Evolutionary conservation across 225 moss, liverwort and hornwort species (phyloP).

Genomic region (Marchantia paleacea): DNA sequence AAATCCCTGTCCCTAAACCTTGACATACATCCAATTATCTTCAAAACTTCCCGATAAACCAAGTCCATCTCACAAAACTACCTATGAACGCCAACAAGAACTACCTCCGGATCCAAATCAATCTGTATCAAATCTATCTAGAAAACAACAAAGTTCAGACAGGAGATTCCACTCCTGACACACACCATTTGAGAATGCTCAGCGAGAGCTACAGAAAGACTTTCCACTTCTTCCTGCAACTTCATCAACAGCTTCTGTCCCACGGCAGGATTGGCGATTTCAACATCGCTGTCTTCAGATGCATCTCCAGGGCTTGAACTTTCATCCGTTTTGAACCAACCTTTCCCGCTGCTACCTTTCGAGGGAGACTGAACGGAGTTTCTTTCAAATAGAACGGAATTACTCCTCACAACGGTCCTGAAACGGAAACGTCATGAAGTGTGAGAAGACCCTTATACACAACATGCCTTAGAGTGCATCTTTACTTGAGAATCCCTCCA

Average conservation of each 20-base stretch:
- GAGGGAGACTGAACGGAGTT: slow-evolving; percentile 40
- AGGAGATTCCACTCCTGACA: background rate
- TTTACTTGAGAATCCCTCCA: too few species aligned
- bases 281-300: slow-evolving; percentile 48
- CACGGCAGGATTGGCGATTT: slow-evolving; percentile 20
- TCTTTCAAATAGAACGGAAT: slow-evolving; percentile 45
- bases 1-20: background rate
- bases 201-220: slow-evolving; percentile 54
- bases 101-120: too few species aligned
- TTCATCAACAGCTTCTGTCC: slow-evolving; percentile 51
- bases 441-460: background rate
- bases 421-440: background rate
- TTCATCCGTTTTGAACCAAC: slow-evolving; percentile 42
- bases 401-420: slow-evolving; percentile 55
- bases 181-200: slow-evolving; percentile 56
- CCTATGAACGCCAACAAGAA: background rate
- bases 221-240: slow-evolving; percentile 68
- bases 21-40: background rate
- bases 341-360: slow-evolving; percentile 39
- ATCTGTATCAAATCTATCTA: background rate
- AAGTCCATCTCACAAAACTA: background rate
- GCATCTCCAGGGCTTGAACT: slow-evolving; percentile 50
- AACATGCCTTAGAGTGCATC: background rate
- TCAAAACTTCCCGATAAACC: background rate
- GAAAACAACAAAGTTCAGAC: background rate